Evolutionary conservation across 2,329 filamentous ascomycete species (phyloP).

Genomic region (Claviceps arundinis): DNA sequence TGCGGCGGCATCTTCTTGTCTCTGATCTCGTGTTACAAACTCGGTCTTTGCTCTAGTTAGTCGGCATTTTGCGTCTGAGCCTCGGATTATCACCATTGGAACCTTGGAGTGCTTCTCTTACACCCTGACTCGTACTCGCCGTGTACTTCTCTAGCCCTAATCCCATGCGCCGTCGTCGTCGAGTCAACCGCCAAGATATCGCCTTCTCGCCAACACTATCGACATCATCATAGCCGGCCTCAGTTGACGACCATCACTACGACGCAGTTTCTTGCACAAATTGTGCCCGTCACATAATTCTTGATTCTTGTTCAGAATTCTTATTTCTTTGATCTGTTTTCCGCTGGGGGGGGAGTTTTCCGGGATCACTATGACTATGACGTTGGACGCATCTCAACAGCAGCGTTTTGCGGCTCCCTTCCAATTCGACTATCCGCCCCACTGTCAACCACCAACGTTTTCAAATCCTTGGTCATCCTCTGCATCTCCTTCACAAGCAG

Average conservation of each 20-base stretch:
- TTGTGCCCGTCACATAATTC: not conserved
- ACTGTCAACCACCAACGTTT: conserved; percentile 54
- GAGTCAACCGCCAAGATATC: not conserved
- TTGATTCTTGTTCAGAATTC: too few species aligned
- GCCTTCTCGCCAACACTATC: not conserved
- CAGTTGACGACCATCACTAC: not conserved
- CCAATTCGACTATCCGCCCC: conserved; percentile 60
- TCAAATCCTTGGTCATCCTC: conserved; percentile 76
- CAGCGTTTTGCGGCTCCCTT: conserved; percentile 61
- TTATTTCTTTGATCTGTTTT: not conserved
- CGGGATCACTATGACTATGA: conserved; percentile 70
- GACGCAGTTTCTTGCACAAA: not conserved
- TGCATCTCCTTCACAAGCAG: conserved; percentile 26
- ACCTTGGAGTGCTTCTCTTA: conserved; percentile 6
- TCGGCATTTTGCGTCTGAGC: conserved; percentile 39
- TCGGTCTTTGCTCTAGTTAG: conserved; percentile 30
- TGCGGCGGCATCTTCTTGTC: conserved; percentile 23
- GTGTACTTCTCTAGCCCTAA: not conserved
- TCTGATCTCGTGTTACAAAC: conserved; percentile 29
- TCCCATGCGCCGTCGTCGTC: not conserved
- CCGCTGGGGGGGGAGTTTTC: not conserved
- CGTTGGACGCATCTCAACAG: conserved; percentile 70
- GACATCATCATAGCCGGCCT: not conserved
- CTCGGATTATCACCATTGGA: conserved; percentile 20
- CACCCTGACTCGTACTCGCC: not conserved